Evolutionary conservation across 371 early-diverging fungal genomes (phyloP).

Genomic region (Actinomortierella ambigua): DNA sequence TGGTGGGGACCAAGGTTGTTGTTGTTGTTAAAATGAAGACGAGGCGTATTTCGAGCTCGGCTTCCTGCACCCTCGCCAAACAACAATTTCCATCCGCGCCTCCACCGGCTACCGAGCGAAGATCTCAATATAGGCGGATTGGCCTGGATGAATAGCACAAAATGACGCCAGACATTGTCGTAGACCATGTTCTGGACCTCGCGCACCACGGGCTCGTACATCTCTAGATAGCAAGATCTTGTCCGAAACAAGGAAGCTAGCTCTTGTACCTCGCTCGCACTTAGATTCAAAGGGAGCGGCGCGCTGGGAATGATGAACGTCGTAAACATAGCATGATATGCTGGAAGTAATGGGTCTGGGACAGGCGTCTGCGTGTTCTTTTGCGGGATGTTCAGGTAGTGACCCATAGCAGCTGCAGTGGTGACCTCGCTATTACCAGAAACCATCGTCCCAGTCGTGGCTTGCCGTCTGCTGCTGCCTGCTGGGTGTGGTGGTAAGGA

Average conservation of each 20-base stretch:
- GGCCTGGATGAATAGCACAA: conserved; percentile 27
- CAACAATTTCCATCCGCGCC: no score
- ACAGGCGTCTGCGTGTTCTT: conserved; percentile 23
- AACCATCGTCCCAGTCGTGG: no score
- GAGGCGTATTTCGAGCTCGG: no score
- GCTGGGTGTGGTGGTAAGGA: no score
- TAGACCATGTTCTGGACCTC: conserved; percentile 38
- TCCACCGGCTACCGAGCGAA: no score
- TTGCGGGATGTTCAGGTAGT: no score
- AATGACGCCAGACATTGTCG: conserved; percentile 39
- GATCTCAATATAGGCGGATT: conserved; percentile 2
- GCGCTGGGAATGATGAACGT: conserved; percentile 37
- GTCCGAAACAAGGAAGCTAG: conserved; percentile 16
- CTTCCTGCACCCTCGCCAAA: no score
- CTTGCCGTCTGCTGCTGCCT: no score
- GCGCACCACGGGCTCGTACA: conserved; percentile 34
- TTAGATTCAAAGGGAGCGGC: conserved; percentile 22
- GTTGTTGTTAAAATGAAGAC: no score
- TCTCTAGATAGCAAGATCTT: conserved; percentile 27
- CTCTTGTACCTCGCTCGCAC: conserved; percentile 10
- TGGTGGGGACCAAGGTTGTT: no score
- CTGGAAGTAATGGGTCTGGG: conserved; percentile 21
- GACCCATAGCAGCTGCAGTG: background rate
- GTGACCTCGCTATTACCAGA: background rate
- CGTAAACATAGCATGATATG: conserved; percentile 29